phyloP scores from a whole-genome alignment of 371 early-diverging fungal species.

The Apophysomyces sp. region DNA sequence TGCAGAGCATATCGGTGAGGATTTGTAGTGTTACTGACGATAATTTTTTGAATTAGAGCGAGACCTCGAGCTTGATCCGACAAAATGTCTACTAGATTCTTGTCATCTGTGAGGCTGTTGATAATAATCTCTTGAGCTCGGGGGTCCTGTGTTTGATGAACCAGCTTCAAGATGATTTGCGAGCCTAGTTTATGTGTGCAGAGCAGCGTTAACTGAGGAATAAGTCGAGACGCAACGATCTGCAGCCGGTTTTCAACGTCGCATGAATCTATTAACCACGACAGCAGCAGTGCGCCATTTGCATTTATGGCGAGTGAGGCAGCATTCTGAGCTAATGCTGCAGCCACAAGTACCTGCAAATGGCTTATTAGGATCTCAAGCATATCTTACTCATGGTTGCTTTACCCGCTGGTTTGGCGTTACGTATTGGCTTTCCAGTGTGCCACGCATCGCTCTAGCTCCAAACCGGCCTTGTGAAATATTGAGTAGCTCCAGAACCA shows the following conservation, averaged over 20 bases:
- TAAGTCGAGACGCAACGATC: slow-evolving; percentile 70
- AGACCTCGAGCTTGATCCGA: slow-evolving; percentile 42
- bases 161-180: slow-evolving; percentile 82
- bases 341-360: slow-evolving; percentile 78
- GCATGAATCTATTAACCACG: slow-evolving; percentile 91
- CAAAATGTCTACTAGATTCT: slow-evolving; percentile 21
- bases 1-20: not conserved
- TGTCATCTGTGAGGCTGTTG: slow-evolving; percentile 10
- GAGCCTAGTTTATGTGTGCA: slow-evolving; percentile 92
- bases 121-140: slow-evolving; percentile 27
- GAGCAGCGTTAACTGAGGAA: slow-evolving; percentile 71
- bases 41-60: slow-evolving; percentile 35
- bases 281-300: slow-evolving; percentile 89
- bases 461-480: slow-evolving; percentile 86
- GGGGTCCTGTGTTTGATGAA: slow-evolving; percentile 80
- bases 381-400: not conserved
- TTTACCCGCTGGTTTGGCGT: slow-evolving; percentile 38
- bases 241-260: slow-evolving; percentile 62
- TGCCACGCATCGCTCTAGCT: slow-evolving; percentile 84
- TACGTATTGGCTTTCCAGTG: slow-evolving; percentile 73
- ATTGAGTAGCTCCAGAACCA: slow-evolving; percentile 68
- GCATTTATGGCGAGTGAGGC: slow-evolving; percentile 81
- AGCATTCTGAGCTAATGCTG: slow-evolving; percentile 81
- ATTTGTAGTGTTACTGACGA: slow-evolving; percentile 10
- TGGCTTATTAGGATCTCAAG: not conserved